phyloP scores from a whole-genome alignment of 2,329 filamentous ascomycete genomes.

The Colletotrichum tofieldiae region DNA sequence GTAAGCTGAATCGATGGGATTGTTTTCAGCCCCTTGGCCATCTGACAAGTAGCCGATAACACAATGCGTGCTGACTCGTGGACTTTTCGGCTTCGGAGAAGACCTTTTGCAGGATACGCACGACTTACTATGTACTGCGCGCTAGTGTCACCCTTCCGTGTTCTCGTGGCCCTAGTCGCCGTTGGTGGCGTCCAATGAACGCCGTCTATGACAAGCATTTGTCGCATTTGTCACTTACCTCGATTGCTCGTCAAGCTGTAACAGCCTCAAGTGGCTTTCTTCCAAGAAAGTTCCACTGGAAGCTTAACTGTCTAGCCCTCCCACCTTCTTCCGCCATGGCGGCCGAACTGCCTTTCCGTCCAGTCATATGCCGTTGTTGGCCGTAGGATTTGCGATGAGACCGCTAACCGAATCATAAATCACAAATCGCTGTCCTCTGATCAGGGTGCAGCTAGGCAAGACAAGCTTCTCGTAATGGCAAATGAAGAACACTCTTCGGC shows the following conservation, averaged over 20 bases:
- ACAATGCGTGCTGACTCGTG: too few relatives aligned
- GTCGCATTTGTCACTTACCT: neutral
- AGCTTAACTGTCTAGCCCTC: neutral
- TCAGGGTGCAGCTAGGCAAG: neutral
- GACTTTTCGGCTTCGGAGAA: too few relatives aligned
- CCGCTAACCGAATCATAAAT: neutral
- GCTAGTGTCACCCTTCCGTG: neutral
- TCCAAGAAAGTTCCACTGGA: neutral
- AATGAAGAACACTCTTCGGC: neutral
- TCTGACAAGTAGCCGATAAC: too few relatives aligned
- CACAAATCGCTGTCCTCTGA: neutral
- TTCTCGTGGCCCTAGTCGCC: constrained; percentile 4
- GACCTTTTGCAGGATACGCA: too few relatives aligned
- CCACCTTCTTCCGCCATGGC: too few relatives aligned
- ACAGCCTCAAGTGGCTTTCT: neutral
- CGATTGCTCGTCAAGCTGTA: neutral
- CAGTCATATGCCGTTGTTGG: neutral
- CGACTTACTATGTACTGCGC: neutral
- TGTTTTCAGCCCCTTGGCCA: too few relatives aligned
- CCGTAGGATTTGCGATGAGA: too few relatives aligned
- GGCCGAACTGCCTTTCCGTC: neutral
- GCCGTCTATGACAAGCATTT: neutral
- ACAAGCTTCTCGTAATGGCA: neutral
- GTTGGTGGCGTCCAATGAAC: constrained; percentile 12
- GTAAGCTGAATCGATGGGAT: too few relatives aligned